Evolutionary conservation across 495 filamentous ascomycete genomes (phyloP), one percentile per base, ranked within the genome.

Genomic region (Aspergillus saccharolyticus): DNA sequence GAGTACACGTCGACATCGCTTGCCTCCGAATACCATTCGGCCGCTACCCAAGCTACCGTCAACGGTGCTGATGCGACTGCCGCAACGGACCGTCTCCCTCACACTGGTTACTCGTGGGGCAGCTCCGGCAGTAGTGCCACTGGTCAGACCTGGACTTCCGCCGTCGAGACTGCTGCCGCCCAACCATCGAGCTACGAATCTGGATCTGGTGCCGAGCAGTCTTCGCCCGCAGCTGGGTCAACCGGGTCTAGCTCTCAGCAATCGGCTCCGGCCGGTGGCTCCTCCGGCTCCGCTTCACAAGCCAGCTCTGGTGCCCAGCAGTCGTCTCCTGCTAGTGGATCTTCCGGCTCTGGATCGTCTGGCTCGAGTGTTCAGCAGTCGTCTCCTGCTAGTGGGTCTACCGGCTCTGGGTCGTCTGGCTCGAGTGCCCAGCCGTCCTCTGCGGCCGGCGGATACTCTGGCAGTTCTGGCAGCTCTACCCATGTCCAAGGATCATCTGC

Each of bases 41-140:
- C 16, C 17, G 52, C 19, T 20, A 33, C 56, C 12, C 50, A 52
- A 42, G 43, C 56, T 54, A 42, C 69, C 42, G 55, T 39, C 33
- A 39, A 39, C 4, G 22, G 24, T 6, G 28, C 47, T 10, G 9
- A 49, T 15, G 15, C 47, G 22, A n/a, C 47, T 30, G 47, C 21
- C 18, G 47, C 64, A 1, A 10, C 42, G 6, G 61, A 12, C 7
- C 33, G 33, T 39, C 33, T 2, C 12, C 33, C 33, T 12, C 33
- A 39, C 12, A 39, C 33, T 2, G 33, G 33, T 15, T 6, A 12
- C 33, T 6, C 33, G 2, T 39, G 33, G 33, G 33, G 33, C 14
- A 39, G 7, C 12, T 39, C 33, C 2, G 33, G 14, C 6, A 39
- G 33, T 52, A 30, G 24, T n/a, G 39, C 39, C n/a, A 39, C 50